phyloP scores from a whole-genome alignment of 164 flowering plant genomes.

The Magnolia sinica region DNA sequence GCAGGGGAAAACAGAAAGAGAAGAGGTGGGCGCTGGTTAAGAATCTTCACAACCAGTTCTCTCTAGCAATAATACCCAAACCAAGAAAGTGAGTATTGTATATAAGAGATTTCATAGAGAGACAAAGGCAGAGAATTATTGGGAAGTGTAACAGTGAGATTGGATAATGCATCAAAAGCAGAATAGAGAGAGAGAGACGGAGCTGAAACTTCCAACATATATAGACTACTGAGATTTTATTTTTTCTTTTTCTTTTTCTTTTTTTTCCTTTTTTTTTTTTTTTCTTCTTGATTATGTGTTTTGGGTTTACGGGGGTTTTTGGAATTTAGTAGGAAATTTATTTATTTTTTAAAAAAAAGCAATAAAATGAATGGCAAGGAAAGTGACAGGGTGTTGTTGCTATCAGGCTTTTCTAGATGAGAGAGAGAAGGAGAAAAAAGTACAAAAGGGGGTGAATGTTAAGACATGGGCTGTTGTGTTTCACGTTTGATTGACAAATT shows the following conservation, averaged over 20 bases:
- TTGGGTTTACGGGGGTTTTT: background rate
- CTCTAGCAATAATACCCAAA: background rate
- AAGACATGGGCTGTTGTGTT: background rate
- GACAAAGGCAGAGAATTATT: constrained; percentile 3
- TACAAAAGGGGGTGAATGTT: constrained; percentile 3
- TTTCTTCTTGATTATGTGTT: background rate
- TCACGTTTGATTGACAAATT: background rate
- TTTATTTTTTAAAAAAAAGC: too few species aligned
- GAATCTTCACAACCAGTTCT: constrained; percentile 3
- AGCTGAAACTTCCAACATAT: background rate
- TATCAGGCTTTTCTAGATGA: background rate
- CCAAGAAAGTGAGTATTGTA: background rate
- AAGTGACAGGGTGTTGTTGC: constrained; percentile 4
- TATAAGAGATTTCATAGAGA: background rate
- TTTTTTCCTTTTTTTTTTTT: background rate
- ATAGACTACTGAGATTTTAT: constrained; percentile 5
- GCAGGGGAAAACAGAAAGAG: background rate
- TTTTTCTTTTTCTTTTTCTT: background rate
- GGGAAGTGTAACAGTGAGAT: constrained; percentile 6
- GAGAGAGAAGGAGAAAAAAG: background rate
- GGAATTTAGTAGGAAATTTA: background rate
- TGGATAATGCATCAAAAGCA: constrained; percentile 7
- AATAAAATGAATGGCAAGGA: background rate
- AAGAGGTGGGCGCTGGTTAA: constrained; percentile 14
- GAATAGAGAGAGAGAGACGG: background rate